A percentile compares a stretch with the other conserved stretches of the same genome.
These are phyloP conservation scores for Mrakia gelida DNA, from an alignment of 768 basidiomycete genomes.

Conservation along the genomic window DNA sequence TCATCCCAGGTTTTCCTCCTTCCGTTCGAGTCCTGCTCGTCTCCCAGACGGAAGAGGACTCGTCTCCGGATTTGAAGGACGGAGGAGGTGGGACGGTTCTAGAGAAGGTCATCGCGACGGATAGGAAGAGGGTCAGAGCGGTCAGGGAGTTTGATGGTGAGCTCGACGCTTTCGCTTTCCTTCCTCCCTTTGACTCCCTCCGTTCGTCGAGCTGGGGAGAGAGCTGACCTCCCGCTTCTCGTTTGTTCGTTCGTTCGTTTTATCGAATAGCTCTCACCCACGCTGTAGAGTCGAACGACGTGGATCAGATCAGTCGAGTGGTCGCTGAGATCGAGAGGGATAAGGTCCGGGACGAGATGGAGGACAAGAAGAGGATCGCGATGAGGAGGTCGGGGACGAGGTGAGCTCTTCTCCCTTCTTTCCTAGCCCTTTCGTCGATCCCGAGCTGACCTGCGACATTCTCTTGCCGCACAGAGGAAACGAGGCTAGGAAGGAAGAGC, in stretches of 20 bases:
- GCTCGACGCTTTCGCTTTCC: constrained; percentile 2
- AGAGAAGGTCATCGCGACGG: constrained; percentile 51
- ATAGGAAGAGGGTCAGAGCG: constrained; percentile 45
- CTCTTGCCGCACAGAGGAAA: constrained; percentile 46
- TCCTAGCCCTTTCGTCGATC: neutral
- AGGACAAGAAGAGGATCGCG: constrained; percentile 51
- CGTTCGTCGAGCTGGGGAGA: no score
- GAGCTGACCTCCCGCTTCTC: no score
- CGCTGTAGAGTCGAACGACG: constrained; percentile 36
- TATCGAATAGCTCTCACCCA: constrained; percentile 34
- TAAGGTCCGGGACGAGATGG: constrained; percentile 38
- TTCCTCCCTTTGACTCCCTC: no score
- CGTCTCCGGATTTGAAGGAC: constrained; percentile 31
- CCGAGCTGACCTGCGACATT: neutral
- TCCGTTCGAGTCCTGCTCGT: constrained; percentile 51
- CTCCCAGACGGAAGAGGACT: constrained; percentile 46
- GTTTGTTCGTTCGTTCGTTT: no score
- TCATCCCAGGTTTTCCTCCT: constrained; percentile 53
- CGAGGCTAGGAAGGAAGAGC: constrained; percentile 47
- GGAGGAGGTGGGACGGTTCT: constrained; percentile 42
- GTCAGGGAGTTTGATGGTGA: constrained; percentile 39
- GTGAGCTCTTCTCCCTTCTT: neutral
- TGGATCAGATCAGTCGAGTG: constrained; percentile 31
- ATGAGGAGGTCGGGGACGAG: constrained; percentile 55
- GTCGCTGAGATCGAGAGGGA: constrained; percentile 33